Percentiles rank a stretch among this genome's conserved stretches.
phyloP scores from a whole-genome alignment of 768 basidiomycete species.

The Amanita rimosa region DNA sequence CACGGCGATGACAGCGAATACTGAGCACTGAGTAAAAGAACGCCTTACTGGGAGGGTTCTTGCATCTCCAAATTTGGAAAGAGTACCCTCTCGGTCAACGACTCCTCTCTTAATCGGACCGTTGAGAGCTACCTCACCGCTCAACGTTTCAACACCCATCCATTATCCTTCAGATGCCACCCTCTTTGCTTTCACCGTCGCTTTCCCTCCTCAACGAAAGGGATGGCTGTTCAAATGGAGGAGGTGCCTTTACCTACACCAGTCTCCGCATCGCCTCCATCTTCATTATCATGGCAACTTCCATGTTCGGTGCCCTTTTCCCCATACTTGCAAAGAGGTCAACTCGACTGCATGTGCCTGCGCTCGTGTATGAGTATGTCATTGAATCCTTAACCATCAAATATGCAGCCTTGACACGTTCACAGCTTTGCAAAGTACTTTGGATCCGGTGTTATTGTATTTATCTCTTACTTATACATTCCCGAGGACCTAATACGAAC shows the following conservation, averaged over 20 bases:
- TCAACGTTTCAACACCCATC: not conserved
- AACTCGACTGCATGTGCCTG: slow-evolving; percentile 44
- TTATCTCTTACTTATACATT: slow-evolving; percentile 15
- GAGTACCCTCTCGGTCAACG: slow-evolving; percentile 10
- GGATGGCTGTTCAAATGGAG: slow-evolving; percentile 36
- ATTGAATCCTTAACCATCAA: not conserved
- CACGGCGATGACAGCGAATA: not conserved
- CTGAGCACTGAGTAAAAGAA: not conserved
- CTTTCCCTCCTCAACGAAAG: not conserved
- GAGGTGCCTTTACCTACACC: slow-evolving; percentile 35
- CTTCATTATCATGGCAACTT: slow-evolving; percentile 61
- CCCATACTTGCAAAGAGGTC: slow-evolving; percentile 53
- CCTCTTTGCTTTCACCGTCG: slow-evolving; percentile 3
- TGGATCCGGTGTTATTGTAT: slow-evolving; percentile 79
- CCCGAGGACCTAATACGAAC: not conserved
- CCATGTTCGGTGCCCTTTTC: slow-evolving; percentile 53
- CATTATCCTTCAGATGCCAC: not conserved
- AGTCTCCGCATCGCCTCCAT: slow-evolving; percentile 58
- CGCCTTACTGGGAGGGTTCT: not conserved
- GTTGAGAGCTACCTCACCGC: not conserved
- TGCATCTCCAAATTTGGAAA: not conserved
- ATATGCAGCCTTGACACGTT: not conserved
- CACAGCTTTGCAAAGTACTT: slow-evolving; percentile 79
- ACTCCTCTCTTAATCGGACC: not conserved
- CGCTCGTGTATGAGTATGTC: slow-evolving; percentile 57